Conservation (phyloP, 352 stramenopile genomes). For the Phytophthora chlamydospora region DNA sequence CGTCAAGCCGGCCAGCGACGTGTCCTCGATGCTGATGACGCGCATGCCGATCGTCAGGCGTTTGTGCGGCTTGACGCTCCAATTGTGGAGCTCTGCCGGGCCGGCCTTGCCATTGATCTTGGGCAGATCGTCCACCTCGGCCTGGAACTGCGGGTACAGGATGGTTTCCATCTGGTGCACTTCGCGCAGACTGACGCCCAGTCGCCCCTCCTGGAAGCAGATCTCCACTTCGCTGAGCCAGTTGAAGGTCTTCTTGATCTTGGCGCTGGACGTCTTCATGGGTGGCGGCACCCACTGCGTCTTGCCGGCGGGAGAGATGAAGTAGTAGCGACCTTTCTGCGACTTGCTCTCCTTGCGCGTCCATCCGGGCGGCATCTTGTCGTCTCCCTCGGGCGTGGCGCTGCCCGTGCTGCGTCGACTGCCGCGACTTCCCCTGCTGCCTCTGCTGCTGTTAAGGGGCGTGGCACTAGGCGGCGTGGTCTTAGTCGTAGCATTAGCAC, state of each 20-base stretch:
- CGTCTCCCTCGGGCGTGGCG: constrained; percentile 26
- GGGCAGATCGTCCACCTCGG: constrained; percentile 87
- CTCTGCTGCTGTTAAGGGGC: constrained; percentile 19
- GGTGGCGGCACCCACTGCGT: constrained; percentile 80
- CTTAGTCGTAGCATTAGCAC: background rate
- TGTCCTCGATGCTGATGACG: constrained; percentile 78
- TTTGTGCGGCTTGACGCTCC: constrained; percentile 86
- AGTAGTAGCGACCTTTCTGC: constrained; percentile 87
- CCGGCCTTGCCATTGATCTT: constrained; percentile 89
- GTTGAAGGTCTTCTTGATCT: constrained; percentile 65
- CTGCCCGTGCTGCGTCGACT: constrained; percentile 36
- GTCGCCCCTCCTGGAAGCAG: constrained; percentile 78
- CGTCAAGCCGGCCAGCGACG: constrained; percentile 69
- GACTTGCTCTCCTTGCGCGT: constrained; percentile 87
- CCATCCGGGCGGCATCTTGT: constrained; percentile 76
- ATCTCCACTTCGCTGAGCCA: constrained; percentile 88
- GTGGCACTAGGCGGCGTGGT: constrained; percentile 13
- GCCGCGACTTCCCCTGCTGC: constrained; percentile 26
- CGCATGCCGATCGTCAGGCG: constrained; percentile 86
- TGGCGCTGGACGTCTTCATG: constrained; percentile 28
- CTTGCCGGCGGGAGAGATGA: constrained; percentile 82
- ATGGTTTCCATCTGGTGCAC: constrained; percentile 80
- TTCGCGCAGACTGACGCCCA: constrained; percentile 84
- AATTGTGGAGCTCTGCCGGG: constrained; percentile 88
- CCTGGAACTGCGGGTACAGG: constrained; percentile 85